A percentile compares a stretch with the other conserved stretches of the same genome.
These are phyloP conservation scores for Aspergillus transmontanensis DNA, from an alignment of 2,329 filamentous ascomycete species.

Conservation along the genomic window DNA sequence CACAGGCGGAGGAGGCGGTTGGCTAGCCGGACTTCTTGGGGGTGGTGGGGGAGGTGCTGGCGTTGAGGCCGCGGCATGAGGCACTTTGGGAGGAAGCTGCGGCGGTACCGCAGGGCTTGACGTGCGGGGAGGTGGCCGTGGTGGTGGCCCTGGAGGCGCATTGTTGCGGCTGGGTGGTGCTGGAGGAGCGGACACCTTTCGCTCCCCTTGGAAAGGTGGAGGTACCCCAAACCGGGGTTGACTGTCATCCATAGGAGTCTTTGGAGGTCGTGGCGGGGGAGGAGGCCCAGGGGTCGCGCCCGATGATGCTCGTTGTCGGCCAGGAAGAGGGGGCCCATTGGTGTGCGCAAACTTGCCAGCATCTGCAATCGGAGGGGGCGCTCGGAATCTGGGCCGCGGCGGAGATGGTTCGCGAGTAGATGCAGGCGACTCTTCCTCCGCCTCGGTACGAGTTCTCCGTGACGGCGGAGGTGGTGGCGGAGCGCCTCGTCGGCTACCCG, in stretches of 20 bases:
- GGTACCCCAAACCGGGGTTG: conserved; percentile 72
- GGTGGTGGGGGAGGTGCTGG: conserved; percentile 61
- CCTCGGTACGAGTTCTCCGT: conserved; percentile 47
- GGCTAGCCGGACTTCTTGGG: conserved; percentile 38
- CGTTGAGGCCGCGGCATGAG: conserved; percentile 35
- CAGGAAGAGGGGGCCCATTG: conserved; percentile 49
- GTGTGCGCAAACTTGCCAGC: conserved; percentile 80
- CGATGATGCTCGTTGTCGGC: conserved; percentile 54
- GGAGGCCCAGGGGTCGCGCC: conserved; percentile 61
- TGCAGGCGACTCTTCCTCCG: conserved; percentile 58
- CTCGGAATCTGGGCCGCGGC: conserved; percentile 72
- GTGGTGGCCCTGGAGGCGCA: conserved; percentile 62
- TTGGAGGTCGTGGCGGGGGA: conserved; percentile 69
- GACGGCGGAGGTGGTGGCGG: conserved; percentile 62
- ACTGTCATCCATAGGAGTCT: conserved; percentile 70
- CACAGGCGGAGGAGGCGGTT: conserved; percentile 46
- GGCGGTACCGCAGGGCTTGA: conserved; percentile 47
- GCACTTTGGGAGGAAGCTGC: conserved; percentile 52
- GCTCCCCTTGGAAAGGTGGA: conserved; percentile 72
- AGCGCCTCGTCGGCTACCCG: conserved; percentile 56
- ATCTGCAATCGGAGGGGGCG: conserved; percentile 84
- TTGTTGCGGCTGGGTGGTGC: conserved; percentile 72
- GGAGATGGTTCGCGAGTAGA: conserved; percentile 74
- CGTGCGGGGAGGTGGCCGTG: conserved; percentile 63
- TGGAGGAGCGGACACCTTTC: conserved; percentile 66